A percentile compares a stretch with the other conserved stretches of the same genome.
These are phyloP conservation scores for Massariosphaeria phaeospora DNA, from an alignment of 495 filamentous ascomycete species.

Conservation along the genomic window DNA sequence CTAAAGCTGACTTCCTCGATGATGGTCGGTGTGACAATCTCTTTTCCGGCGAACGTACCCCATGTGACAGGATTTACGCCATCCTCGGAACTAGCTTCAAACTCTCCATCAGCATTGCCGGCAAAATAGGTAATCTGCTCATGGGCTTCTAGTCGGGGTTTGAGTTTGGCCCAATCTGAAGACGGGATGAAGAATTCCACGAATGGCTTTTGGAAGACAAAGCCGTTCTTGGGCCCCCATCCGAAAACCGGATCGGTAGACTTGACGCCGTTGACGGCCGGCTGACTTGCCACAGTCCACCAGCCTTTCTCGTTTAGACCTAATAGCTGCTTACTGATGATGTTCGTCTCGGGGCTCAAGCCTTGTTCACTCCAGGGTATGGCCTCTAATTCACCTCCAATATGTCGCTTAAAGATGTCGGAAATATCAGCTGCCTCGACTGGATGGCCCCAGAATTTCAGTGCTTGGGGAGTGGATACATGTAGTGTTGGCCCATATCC, in stretches of 20 bases:
- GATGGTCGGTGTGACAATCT: constrained; percentile 96
- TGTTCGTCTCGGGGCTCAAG: constrained; percentile 74
- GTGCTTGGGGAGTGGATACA: constrained; percentile 69
- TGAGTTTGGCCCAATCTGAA: constrained; percentile 62
- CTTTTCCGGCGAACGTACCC: constrained; percentile 93
- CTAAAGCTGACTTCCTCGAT: constrained; percentile 94
- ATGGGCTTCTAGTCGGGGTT: constrained; percentile 52
- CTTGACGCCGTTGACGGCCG: constrained; percentile 78
- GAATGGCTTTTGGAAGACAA: constrained; percentile 97
- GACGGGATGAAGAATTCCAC: constrained; percentile 87
- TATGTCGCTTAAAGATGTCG: constrained; percentile 70
- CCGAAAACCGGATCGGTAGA: constrained; percentile 78
- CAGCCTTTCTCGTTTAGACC: constrained; percentile 75
- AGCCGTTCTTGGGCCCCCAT: constrained; percentile 89
- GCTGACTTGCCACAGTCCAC: constrained; percentile 97
- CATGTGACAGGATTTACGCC: constrained; percentile 92
- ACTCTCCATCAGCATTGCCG: constrained; percentile 64
- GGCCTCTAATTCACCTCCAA: constrained; percentile 65
- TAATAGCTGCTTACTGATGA: constrained; percentile 69
- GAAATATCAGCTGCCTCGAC: constrained; percentile 63
- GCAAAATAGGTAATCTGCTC: constrained; percentile 81
- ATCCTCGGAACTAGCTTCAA: constrained; percentile 61
- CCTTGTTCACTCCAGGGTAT: constrained; percentile 95
- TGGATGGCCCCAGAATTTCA: constrained; percentile 78
- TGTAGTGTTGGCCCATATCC: constrained; percentile 90